Base-by-base conservation (phyloP, 768 basidiomycete species). In the Lentinula sp. region DNA sequence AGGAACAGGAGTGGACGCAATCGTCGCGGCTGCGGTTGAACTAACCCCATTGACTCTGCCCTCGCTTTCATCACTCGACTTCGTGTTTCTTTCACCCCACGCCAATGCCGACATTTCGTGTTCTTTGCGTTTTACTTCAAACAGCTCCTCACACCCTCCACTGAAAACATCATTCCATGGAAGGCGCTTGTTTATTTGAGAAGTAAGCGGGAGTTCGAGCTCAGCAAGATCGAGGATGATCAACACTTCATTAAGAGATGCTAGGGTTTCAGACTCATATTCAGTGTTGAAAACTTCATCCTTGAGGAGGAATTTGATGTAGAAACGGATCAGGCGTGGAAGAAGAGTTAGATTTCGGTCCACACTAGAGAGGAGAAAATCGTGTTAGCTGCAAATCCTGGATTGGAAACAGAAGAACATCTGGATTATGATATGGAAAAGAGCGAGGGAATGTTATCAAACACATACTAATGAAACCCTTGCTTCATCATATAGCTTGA, bases 401-500 rank as follows among this genome's bases (percentile, higher is more conserved):
- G 59, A 59, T 54, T 28, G 28, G 28, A 28, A 43, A 34, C 6
- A 51, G 50, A 57, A 37, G 32, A 63, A 16, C 54, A 5, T 8
- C 67, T 28, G 28, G 28, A 28, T 28, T 28, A 28, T 28, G 28
- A 28, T 3, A 28, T 28, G 0, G 28, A 28, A 28, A 28, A 28
- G 28, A 28, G 28, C 28, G 28, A 28, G 28, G 28, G 28, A 28
- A 28, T 28, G 78, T n/a, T 62, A 89, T 89, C 86, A 3, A 37
- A 8, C 37, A 91, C 59, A 85, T 79, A 60, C 59, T 39, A 60
- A 52, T 60, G 59, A 51, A 89, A 77, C 28, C 91, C 91, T 60
- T 84, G 82, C 58, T 84, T 80, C 39, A 83, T 77, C 73, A 85
- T 86, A 65, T 84, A 81, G 4, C 87, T 87, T 0, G 88, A 87